Evolutionary conservation across 2,329 filamentous ascomycete genomes (phyloP).

Genomic region (Fusarium mexicanum): DNA sequence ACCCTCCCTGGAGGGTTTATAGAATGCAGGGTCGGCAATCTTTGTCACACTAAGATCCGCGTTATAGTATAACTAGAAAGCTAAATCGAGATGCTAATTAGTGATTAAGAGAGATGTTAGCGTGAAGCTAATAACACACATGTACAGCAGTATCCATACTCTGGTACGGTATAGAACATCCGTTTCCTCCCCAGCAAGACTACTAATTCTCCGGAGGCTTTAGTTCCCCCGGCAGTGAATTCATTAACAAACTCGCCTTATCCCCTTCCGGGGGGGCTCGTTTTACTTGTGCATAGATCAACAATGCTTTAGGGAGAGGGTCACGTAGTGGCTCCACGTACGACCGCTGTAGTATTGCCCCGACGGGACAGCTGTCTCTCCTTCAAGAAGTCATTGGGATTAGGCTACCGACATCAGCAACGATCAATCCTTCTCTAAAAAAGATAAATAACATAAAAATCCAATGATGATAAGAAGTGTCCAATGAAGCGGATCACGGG

Average conservation of each 20-base stretch:
- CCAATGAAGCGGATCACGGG: accelerated
- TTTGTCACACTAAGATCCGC: neutral
- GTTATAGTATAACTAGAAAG: neutral
- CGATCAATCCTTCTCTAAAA: neutral
- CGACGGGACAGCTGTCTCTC: accelerated
- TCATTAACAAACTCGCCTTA: neutral
- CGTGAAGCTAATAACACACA: accelerated
- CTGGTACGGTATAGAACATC: neutral
- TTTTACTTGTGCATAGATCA: neutral
- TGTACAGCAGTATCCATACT: neutral
- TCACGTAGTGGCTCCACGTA: neutral
- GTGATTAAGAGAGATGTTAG: neutral
- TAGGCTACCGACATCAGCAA: neutral
- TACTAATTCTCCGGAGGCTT: neutral
- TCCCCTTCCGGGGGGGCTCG: accelerated
- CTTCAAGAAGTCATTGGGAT: neutral
- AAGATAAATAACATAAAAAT: too few relatives aligned
- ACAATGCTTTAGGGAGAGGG: too few relatives aligned
- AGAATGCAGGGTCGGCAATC: neutral
- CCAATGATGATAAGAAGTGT: too few relatives aligned
- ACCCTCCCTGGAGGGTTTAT: neutral
- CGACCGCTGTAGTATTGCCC: neutral
- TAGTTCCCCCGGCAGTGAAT: neutral
- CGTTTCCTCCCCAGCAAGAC: accelerated
- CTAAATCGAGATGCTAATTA: neutral